Evolutionary conservation across 306 rosid genomes (phyloP), one percentile per base, ranked within the genome.

Genomic region (Castanea mollissima): DNA sequence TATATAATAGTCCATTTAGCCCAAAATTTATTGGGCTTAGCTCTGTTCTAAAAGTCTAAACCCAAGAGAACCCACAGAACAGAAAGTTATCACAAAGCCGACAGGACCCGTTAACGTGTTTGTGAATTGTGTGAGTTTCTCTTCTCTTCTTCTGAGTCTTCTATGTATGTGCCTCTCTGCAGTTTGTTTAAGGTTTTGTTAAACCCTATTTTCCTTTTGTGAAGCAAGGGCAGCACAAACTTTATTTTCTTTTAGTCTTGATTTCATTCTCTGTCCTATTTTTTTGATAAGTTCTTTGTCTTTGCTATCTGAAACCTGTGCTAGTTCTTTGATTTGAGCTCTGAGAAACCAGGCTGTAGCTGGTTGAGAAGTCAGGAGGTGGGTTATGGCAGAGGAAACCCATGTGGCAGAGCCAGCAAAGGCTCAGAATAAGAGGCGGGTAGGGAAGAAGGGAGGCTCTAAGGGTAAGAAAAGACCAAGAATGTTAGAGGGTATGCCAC

Each of bases 351-450:
- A 32, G 49, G n/a, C 23, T 63, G 15, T 23, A 34, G 35, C 23
- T 65, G 71, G 23, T 34, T 65, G 71, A 34, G 6, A 34, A 16
- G 4, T 67, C 23, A 8, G 71, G 72, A 18, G 27, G 21, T 54
- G 58, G 27, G 77, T 73, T 69, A 96, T 96, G 99, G 91, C 91
- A 63, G 93, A 88, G 41, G 93, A 83, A 69, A 77, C 51, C 21
- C 89, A 76, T 11, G 5, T 78, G 46, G 59, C 74, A 31, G 91
- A 88, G 68, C 44, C 82, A 69, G 85, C 75, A 56, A 79, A 83
- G 49, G 82, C 70, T 55, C 81, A 75, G n/a, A 84, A 75, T 67
- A 91, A 80, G 91, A 88, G 94, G 87, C 81, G 80, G 52, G 13
- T 92, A 55, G 87, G 83, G 77, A 86, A 70, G 76, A 85, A 75